Evolutionary conservation across 2,329 filamentous ascomycete genomes (phyloP).

Genomic region (Cordyceps sp.): DNA sequence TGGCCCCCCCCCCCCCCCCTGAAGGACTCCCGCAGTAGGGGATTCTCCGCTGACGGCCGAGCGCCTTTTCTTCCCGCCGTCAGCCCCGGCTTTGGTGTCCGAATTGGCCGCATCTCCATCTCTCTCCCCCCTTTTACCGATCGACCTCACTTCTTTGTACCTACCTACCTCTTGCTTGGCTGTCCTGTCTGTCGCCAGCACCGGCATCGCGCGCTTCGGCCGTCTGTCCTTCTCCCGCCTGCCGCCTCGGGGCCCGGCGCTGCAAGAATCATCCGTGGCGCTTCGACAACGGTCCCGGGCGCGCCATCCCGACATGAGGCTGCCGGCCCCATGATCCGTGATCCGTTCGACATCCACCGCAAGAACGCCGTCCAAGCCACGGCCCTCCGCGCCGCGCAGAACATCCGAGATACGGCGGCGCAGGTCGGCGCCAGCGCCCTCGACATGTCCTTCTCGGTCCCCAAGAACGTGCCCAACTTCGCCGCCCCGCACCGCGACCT

Average conservation of each 20-base stretch:
- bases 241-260: too few relatives aligned
- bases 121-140: too few relatives aligned
- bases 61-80: too few relatives aligned
- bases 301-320: conserved; percentile 11
- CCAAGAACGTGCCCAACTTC: conserved; percentile 55
- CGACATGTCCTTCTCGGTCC: conserved; percentile 50
- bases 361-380: conserved; percentile 30
- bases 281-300: not conserved
- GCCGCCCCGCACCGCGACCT: conserved; percentile 43
- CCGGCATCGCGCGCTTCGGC: not conserved
- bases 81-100: too few relatives aligned
- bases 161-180: too few relatives aligned
- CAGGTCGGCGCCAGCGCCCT: conserved; percentile 31
- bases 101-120: too few relatives aligned
- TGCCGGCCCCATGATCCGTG: conserved; percentile 20
- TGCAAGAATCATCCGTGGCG: too few relatives aligned
- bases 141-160: too few relatives aligned
- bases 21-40: too few relatives aligned
- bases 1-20: too few relatives aligned
- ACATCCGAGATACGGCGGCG: conserved; percentile 29
- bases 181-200: too few relatives aligned
- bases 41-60: too few relatives aligned
- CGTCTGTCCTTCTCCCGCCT: not conserved
- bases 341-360: conserved; percentile 26
- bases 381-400: conserved; percentile 24